These are phyloP conservation scores for Hypoxylon fragiforme DNA, from an alignment of 495 filamentous ascomycete species.

Conservation along the genomic window DNA sequence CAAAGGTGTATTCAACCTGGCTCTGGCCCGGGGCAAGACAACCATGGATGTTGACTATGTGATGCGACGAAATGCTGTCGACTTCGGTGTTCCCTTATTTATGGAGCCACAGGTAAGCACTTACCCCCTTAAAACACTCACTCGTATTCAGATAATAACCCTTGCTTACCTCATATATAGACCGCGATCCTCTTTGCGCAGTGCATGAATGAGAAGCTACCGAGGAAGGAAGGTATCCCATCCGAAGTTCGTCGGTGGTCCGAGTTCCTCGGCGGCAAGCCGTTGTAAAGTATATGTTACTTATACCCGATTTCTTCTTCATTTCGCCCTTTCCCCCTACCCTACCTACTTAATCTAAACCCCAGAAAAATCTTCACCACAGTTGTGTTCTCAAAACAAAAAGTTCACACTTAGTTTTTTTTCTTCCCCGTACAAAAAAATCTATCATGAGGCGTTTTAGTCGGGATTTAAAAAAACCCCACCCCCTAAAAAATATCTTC, in stretches of 20 bases:
- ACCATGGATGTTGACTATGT: conserved; percentile 94
- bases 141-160: conserved; percentile 21
- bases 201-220: conserved; percentile 95
- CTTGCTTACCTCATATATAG: conserved; percentile 56
- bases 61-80: conserved; percentile 96
- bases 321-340: background rate
- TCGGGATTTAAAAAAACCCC: no score
- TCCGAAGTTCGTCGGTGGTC: conserved; percentile 91
- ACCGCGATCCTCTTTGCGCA: conserved; percentile 93
- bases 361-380: conserved; percentile 1
- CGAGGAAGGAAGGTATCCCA: conserved; percentile 78
- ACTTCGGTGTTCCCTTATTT: conserved; percentile 96
- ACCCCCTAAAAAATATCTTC: no score
- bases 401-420: no score
- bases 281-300: conserved; percentile 65
- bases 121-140: background rate
- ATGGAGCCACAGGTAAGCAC: conserved; percentile 95
- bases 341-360: conserved; percentile 7
- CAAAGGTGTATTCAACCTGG: conserved; percentile 93
- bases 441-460: no score
- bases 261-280: conserved; percentile 89
- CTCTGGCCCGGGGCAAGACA: conserved; percentile 78
- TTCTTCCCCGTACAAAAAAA: background rate
- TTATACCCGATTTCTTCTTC: conserved; percentile 3
- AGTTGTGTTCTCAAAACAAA: background rate